Percentiles rank a stretch among this genome's conserved stretches.
These are phyloP conservation scores for Mortierella sp. DNA, from an alignment of 371 early-diverging fungal species.

Conservation along the genomic window DNA sequence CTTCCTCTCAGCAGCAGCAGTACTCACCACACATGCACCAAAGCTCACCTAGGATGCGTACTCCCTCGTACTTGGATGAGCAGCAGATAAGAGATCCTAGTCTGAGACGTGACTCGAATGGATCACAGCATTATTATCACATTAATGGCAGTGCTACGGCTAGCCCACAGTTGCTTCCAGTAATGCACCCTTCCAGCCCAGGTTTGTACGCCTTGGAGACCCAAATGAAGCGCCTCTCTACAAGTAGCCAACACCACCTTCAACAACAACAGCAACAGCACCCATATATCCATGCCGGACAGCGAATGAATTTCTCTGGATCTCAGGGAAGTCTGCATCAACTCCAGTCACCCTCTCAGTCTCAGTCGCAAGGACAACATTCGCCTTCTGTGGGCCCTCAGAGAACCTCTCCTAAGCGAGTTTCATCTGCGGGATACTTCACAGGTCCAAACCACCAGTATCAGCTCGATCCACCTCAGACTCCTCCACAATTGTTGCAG, in stretches of 20 bases:
- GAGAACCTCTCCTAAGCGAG: slow-evolving; percentile 31
- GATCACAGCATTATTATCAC: slow-evolving; percentile 21
- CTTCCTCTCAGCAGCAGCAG: not conserved
- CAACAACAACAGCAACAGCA: slow-evolving; percentile 18
- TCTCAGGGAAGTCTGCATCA: slow-evolving; percentile 25
- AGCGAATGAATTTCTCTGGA: slow-evolving; percentile 8
- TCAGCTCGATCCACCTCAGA: slow-evolving; percentile 4
- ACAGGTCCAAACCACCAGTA: slow-evolving; percentile 12
- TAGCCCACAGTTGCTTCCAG: slow-evolving; percentile 11
- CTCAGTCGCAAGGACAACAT: slow-evolving; percentile 8
- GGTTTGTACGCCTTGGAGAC: slow-evolving; percentile 24
- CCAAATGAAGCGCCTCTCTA: slow-evolving; percentile 39
- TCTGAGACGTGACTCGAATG: slow-evolving; percentile 32
- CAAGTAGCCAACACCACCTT: slow-evolving; percentile 19
- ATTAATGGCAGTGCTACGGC: not conserved
- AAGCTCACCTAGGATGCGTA: slow-evolving; percentile 21
- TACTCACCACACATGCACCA: not conserved
- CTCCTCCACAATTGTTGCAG: slow-evolving; percentile 8
- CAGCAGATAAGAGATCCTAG: slow-evolving; percentile 8
- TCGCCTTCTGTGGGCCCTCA: slow-evolving; percentile 21
- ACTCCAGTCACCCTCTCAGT: slow-evolving; percentile 14
- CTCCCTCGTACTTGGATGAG: slow-evolving; percentile 14
- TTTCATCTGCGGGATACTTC: slow-evolving; percentile 22
- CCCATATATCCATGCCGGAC: slow-evolving; percentile 4
- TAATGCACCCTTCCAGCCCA: slow-evolving; percentile 23